Conservation (phyloP, 176 grass and related monocot species). For the Bonia amplexicaulis region DNA sequence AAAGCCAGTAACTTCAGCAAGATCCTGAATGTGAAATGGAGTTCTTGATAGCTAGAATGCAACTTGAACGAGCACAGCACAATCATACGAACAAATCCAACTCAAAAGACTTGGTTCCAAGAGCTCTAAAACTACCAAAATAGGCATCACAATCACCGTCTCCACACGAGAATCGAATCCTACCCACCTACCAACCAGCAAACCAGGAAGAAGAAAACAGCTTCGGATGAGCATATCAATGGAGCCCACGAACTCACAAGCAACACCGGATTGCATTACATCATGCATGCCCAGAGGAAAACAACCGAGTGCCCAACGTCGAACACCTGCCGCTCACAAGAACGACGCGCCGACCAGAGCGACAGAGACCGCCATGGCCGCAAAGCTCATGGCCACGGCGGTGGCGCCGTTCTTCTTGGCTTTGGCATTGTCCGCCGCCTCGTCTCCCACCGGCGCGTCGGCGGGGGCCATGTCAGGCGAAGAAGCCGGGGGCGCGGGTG, state of each 20-base stretch:
- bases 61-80: not conserved
- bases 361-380: slow-evolving; percentile 14
- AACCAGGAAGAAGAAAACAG: slow-evolving; percentile 6
- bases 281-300: not conserved
- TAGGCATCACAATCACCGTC: slow-evolving; percentile 18
- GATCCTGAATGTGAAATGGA: not conserved
- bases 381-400: not conserved
- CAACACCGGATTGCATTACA: slow-evolving; percentile 23
- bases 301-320: slow-evolving; percentile 7
- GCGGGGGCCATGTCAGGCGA: slow-evolving; percentile 52
- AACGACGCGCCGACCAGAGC: slow-evolving; percentile 8
- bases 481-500: slow-evolving; percentile 55
- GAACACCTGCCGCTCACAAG: slow-evolving; percentile 41
- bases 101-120: not conserved
- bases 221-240: slow-evolving; percentile 10
- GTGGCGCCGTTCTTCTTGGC: slow-evolving; percentile 19
- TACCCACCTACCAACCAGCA: not conserved
- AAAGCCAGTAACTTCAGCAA: not conserved
- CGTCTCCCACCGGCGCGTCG: slow-evolving; percentile 43
- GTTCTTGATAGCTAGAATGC: not conserved
- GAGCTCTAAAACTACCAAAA: slow-evolving; percentile 17
- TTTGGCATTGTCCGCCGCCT: slow-evolving; percentile 28
- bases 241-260: slow-evolving; percentile 30
- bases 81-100: not conserved
- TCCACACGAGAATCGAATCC: slow-evolving; percentile 19